Evolutionary conservation across 176 grass and related monocot species (phyloP), one percentile per base, ranked within the genome.

Genomic region (Zoysia japonica): DNA sequence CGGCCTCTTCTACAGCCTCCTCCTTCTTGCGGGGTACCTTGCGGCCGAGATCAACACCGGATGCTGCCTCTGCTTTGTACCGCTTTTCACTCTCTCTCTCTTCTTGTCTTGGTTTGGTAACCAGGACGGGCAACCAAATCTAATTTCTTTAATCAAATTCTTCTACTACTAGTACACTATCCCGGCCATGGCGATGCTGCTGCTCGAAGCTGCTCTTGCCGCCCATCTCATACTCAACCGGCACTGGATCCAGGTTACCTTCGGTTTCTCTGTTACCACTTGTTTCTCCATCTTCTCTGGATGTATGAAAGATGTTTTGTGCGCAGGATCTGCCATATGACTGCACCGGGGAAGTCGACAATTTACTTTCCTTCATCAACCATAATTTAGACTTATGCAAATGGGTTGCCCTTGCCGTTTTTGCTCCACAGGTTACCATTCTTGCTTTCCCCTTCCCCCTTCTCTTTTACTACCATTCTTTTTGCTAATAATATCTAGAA

Each of bases 271-370:
- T n/a, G 1, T 56, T 45, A 45, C 44, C 44, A 3, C 6, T 5
- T 56, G 0, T 54, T 6, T 16, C 12, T 54, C 14, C 14, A 54
- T 16, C 52, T 16, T 5, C 52, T 55, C 5, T 5, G 16, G 55
- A 57, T 15, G 15, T 15, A 60, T 9, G 8, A 9, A 28, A 60
- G 7, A 3, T 20, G 43, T 56, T 65, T 51, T 43, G 2, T 69
- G 19, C 15, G 9, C 87, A 97, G 94, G 85, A 88, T 67, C 85
- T 97, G 83, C 94, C 94, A 54, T 63, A 90, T 56, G 94, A 97
- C 53, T 63, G 87, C 55, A 97, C 91, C 19, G 89, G 91, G 71
- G 89, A 94, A 78, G 85, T 97, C 14, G 49, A 90, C 67, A 90
- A 83, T 41, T 71, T 97, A 28, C 42, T 88, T 72, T 84, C 69